A percentile compares a stretch with the other conserved stretches of the same genome.
phyloP scores from a whole-genome alignment of 1,284 basidiomycete species.

The Wolfiporia cocos region DNA sequence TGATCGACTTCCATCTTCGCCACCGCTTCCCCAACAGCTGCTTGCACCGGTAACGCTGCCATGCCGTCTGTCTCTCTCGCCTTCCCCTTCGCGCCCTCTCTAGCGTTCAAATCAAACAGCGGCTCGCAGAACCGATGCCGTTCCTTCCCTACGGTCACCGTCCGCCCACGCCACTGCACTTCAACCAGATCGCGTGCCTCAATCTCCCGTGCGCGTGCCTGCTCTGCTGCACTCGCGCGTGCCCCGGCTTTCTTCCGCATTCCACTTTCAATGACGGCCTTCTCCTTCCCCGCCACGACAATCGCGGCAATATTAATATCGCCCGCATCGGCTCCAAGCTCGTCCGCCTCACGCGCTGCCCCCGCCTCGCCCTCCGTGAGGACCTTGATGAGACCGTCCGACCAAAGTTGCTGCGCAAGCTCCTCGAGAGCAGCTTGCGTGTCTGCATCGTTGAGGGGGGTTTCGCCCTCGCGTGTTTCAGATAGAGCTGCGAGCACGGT shows the following conservation, averaged over 20 bases:
- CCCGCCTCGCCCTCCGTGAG: constrained; percentile 63
- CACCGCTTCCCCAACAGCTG: constrained; percentile 57
- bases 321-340: constrained; percentile 63
- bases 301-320: constrained; percentile 82
- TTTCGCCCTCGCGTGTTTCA: constrained; percentile 29
- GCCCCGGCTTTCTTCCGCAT: constrained; percentile 77
- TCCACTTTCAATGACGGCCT: constrained; percentile 74
- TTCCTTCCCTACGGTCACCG: constrained; percentile 79
- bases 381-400: constrained; percentile 59
- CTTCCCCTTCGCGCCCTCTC: constrained; percentile 29
- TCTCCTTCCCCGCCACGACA: constrained; percentile 74
- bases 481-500: constrained; percentile 60
- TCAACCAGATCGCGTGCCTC: constrained; percentile 76
- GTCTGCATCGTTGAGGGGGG: constrained; percentile 32
- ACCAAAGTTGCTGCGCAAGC: constrained; percentile 55
- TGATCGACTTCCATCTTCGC: constrained; percentile 55
- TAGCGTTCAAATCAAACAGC: constrained; percentile 68
- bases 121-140: constrained; percentile 90
- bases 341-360: constrained; percentile 39
- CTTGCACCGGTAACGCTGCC: constrained; percentile 46
- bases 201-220: constrained; percentile 72
- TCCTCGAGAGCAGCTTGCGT: constrained; percentile 44
- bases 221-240: constrained; percentile 74
- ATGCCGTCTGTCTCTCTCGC: constrained; percentile 17
- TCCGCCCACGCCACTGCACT: constrained; percentile 65